These are phyloP conservation scores for Termitomyces sp. DNA, from an alignment of 1,284 basidiomycete species.

Conservation along the genomic window DNA sequence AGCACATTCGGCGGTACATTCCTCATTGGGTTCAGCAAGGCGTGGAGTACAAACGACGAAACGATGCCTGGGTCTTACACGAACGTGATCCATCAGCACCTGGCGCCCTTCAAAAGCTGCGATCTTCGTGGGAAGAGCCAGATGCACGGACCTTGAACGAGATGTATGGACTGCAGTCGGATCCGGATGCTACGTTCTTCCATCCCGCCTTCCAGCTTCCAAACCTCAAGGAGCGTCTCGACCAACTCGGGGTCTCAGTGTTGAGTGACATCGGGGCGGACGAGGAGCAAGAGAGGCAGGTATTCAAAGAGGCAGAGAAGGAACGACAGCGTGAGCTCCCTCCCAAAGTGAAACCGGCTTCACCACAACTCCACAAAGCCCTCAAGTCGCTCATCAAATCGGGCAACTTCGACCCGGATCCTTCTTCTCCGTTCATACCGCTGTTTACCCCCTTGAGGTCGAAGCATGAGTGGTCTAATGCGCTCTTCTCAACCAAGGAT, in stretches of 20 bases:
- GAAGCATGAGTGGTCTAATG: conserved; percentile 16
- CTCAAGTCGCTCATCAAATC: conserved; percentile 27
- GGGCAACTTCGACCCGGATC: conserved; percentile 11
- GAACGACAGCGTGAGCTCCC: conserved; percentile 36
- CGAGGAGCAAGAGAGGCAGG: conserved; percentile 49
- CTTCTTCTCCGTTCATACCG: conserved; percentile 13
- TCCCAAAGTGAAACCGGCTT: conserved; percentile 19
- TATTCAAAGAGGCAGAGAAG: conserved; percentile 37
- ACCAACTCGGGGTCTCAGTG: conserved; percentile 23
- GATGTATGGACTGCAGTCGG: conserved; percentile 7
- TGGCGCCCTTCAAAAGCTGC: background rate
- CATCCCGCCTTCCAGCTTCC: conserved; percentile 15
- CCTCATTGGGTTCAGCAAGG: conserved; percentile 48
- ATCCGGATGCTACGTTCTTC: background rate
- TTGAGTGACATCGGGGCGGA: conserved; percentile 23
- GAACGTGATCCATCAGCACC: background rate
- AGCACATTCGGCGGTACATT: conserved; percentile 33
- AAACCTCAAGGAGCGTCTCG: conserved; percentile 24
- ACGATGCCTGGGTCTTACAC: conserved; percentile 26
- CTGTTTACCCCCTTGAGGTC: conserved; percentile 15
- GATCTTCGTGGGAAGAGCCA: conserved; percentile 8
- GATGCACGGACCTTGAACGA: conserved; percentile 16
- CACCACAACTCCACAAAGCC: conserved; percentile 21
- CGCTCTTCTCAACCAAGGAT: conserved; percentile 27
- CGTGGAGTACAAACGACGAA: conserved; percentile 32